Evolutionary conservation across 2,329 filamentous ascomycete genomes (phyloP).

Genomic region (Botrytis porri): DNA sequence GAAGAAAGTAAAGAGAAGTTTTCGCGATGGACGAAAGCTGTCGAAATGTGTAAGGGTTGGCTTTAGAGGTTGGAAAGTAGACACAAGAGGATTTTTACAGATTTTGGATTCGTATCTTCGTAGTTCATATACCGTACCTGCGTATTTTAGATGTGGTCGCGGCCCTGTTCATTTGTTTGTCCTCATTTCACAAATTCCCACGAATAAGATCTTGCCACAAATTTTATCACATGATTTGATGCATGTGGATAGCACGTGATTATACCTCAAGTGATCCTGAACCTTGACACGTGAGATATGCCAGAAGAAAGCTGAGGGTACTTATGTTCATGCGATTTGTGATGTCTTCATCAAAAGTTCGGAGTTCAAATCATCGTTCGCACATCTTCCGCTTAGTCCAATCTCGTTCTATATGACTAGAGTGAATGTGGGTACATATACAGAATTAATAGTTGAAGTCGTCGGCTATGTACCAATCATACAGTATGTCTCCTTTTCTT

Average conservation of each 20-base stretch:
- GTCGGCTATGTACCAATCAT: background rate
- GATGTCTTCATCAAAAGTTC: background rate
- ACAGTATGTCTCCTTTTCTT: background rate
- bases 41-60: constrained; percentile 48
- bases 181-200: background rate
- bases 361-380: background rate
- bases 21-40: constrained; percentile 54
- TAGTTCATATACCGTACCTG: background rate
- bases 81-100: background rate
- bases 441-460: background rate
- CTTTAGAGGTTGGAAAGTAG: constrained; percentile 6
- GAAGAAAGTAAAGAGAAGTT: constrained; percentile 44
- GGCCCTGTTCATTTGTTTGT: background rate
- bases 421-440: background rate
- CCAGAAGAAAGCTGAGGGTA: background rate
- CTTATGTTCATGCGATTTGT: background rate
- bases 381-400: background rate
- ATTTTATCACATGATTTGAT: background rate
- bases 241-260: background rate
- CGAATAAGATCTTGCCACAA: constrained; percentile 2
- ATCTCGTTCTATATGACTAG: background rate
- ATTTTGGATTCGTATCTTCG: background rate
- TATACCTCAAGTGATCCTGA: background rate
- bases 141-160: background rate
- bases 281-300: background rate